Evolutionary conservation across 768 basidiomycete species (phyloP).

Genomic region (Polyporus arcularius): DNA sequence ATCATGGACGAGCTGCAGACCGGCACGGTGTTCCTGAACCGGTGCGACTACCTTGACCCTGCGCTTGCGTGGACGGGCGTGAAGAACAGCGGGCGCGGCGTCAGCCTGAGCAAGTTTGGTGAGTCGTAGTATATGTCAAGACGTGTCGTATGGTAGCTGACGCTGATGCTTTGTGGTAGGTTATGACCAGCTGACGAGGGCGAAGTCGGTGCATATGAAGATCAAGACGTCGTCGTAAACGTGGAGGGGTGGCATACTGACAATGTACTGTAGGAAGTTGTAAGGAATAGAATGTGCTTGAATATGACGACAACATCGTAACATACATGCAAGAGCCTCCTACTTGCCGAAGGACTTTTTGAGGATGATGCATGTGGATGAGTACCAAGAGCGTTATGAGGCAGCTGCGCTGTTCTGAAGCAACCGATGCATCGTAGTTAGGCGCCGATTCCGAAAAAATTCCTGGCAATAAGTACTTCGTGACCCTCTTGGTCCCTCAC

Average conservation of each 20-base stretch:
- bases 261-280: not conserved
- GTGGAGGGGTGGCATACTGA: too few relatives aligned
- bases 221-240: conserved; percentile 46
- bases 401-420: too few relatives aligned
- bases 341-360: too few relatives aligned
- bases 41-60: conserved; percentile 91
- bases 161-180: conserved; percentile 42
- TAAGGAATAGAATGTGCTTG: too few relatives aligned
- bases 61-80: conserved; percentile 94
- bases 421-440: too few relatives aligned
- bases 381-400: too few relatives aligned
- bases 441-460: too few relatives aligned
- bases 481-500: too few relatives aligned
- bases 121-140: conserved; percentile 25
- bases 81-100: conserved; percentile 89
- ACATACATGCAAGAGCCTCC: too few relatives aligned
- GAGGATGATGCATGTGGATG: too few relatives aligned
- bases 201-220: conserved; percentile 85
- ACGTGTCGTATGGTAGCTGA: not conserved
- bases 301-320: too few relatives aligned
- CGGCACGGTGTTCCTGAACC: conserved; percentile 93
- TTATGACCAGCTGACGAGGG: conserved; percentile 81
- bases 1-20: conserved; percentile 76
- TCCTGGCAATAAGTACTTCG: too few relatives aligned
- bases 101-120: conserved; percentile 92